Evolutionary conservation across 2,329 filamentous ascomycete species (phyloP).

Genomic region (Acrocalymma vagum): DNA sequence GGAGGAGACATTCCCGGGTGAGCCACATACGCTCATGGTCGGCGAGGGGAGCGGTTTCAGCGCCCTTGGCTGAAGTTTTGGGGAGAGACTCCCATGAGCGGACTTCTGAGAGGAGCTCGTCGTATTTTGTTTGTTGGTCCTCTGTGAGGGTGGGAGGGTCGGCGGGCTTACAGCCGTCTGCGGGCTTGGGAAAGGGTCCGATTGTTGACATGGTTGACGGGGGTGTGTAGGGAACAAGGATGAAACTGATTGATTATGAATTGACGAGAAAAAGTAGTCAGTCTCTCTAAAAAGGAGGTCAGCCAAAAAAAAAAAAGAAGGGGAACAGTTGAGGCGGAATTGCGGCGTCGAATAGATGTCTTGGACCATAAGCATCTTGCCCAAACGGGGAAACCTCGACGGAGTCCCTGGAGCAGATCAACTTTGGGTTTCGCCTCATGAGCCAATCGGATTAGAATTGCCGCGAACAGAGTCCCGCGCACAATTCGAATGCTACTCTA

Average conservation of each 20-base stretch:
- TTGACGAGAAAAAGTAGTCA: not conserved
- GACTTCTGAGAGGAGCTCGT: conserved; percentile 74
- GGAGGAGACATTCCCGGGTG: conserved; percentile 88
- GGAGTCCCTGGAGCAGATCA: too few relatives aligned
- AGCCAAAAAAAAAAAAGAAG: too few relatives aligned
- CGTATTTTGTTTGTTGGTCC: conserved; percentile 86
- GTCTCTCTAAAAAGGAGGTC: too few relatives aligned
- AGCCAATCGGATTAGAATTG: too few relatives aligned
- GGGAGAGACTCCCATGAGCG: conserved; percentile 76
- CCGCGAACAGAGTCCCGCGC: too few relatives aligned
- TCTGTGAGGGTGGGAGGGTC: conserved; percentile 69
- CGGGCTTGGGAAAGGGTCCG: conserved; percentile 42
- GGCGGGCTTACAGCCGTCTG: conserved; percentile 64
- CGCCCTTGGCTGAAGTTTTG: conserved; percentile 67
- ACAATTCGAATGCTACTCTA: too few relatives aligned
- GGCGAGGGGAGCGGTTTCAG: conserved; percentile 69
- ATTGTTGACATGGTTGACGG: conserved; percentile 34
- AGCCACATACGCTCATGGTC: conserved; percentile 89
- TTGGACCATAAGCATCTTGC: too few relatives aligned
- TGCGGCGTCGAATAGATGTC: not conserved
- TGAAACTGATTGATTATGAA: not conserved
- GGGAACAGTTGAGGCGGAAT: too few relatives aligned
- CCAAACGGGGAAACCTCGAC: too few relatives aligned
- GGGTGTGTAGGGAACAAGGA: not conserved
- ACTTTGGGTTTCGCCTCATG: too few relatives aligned